Evolutionary conservation across 2,329 filamentous ascomycete genomes (phyloP), one percentile per base, ranked within the genome.

Genomic region (Orbilia quercus): DNA sequence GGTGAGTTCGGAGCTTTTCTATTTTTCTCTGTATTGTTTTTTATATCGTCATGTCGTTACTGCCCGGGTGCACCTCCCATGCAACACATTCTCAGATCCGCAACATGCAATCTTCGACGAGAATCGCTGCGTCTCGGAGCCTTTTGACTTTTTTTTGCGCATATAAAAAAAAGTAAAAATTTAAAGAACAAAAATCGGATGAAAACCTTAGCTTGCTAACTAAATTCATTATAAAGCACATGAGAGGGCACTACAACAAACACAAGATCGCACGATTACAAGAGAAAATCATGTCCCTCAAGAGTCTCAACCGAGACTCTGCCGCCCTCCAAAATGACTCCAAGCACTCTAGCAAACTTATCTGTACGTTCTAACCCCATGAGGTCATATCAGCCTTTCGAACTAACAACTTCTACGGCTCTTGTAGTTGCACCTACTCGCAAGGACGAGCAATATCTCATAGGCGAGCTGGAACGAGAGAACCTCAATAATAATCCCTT

Each of bases 391-490:
- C 23, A 36, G 54, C 38, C 40, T 20, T 50, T 11, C 38, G 40
- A 50, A 71, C 66, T 54, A 51, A 75, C 59, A 67, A 48, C 48
- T 48, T 45, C 22, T 16, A 51, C 44, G 44, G 16, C 42, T 50
- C 7, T 48, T 25, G 14, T 42, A 72, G 67, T 72, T 48, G 89
- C 89, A 4, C 89, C 90, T 2, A 72, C 67, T 16, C 58, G 59
- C 59, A 87, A 90, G 80, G 91, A 92, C 9, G 87, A 87, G 22
- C 92, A 96, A 80, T 96, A 93, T 84, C 87, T 85, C 54, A 84
- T 85, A 80, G 87, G 86, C 77, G 83, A 84, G 0, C 87, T 96
- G 28, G 83, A 85, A 36, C 84, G 83, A 50, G 78, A 81, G 0
- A 85, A 91, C 79, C 87, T 96, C 16, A 81, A 86, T 77, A 54